Base-by-base conservation (phyloP, 2,329 filamentous ascomycete species). In the Xylariaceae sp. region DNA sequence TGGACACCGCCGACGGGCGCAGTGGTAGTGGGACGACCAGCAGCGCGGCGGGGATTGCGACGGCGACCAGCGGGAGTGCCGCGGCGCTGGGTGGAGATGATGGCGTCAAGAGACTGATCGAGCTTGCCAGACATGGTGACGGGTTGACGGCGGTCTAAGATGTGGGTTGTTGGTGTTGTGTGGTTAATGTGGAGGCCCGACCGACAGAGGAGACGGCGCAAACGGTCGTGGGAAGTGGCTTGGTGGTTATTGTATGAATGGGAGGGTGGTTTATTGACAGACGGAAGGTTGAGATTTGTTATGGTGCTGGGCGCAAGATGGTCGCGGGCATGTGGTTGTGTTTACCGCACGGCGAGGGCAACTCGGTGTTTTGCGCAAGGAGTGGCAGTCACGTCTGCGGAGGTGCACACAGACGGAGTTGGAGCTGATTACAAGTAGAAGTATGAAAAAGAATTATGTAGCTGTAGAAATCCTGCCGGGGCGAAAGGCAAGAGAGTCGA, bases 101-200 rank as follows among this genome's bases (percentile, higher is more conserved):
- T 97, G 77, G 97, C 91, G 73, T 97, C 94, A 63, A 99, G 89
- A 78, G 91, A 92, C 79, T 95, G 87, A 74, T 97, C 91, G 69
- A 99, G 88, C 79, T 97, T 97, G 78, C 84, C 87, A 79, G 90
- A 90, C 91, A 96, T 96, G 63, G 65, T 87, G 73, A 67, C 57
- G 58, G 54, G 63, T 58, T 50, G 54, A 54, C 53, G 60, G 53
- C 57, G 51, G 13, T 75, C 33, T 81, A 78, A 66, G 89, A 61
- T 50, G 57, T 54, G 50, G 50, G 34, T 38, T 38, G 5, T 38
- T 38, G 34, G 4, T 44, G 50, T 42, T 49, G 58, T 54, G 50
- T 55, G 53, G 54, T 57, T 59, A 53, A 47, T 58, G 55, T 54
- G 52, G 34, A 56, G 63, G 45, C 60, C 47, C 56, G 57, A 63